Evolutionary conservation across 768 basidiomycete genomes (phyloP), one percentile per base, ranked within the genome.

Genomic region (Melanogaster broomeanus): DNA sequence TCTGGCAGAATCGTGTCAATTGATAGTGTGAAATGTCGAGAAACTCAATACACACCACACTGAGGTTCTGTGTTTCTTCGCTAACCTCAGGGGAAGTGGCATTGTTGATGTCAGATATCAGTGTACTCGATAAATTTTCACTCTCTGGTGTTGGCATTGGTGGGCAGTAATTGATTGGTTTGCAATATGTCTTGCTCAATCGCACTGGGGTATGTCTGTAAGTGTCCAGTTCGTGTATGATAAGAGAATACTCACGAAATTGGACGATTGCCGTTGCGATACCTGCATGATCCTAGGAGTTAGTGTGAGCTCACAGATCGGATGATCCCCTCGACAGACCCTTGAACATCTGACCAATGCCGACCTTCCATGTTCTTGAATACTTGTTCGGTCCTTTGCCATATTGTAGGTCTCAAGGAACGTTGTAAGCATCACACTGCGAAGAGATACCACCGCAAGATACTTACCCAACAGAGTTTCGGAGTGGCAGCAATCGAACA

Each of bases 401-500:
- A 24, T n/a, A 56, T 18, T 52, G 53, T 45, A 68, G 45, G 41
- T 66, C 65, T 67, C 13, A n/a, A 19, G 28, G 34, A 34, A 30
- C 11, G 12, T 3, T 24, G 4, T 15, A 25, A 28, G 13, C 13
- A 40, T 34, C 22, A 27, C 19, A 41, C 2, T 13, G 31, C 3
- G 12, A 31, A 31, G 31, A 15, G 19, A 42, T 3, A 11, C 31
- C 6, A 0, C 15, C 16, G 9, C 16, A 16, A 10, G 30, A 34
- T 6, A 53, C 48, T 42, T 43, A 69, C 66, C 61, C 24, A 67
- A 42, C 2, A 67, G 33, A 7, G 39, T 57, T 16, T 69, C 66
- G 0, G 66, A 69, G 15, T 69, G 66, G 16, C 67, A 69, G 7
- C 65, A 67, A n/a, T 67, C 67, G 3, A 69, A 57, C 19, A 67